Base-by-base conservation (phyloP, 2,329 filamentous ascomycete genomes). In the Tolypocladium ophioglossoides region DNA sequence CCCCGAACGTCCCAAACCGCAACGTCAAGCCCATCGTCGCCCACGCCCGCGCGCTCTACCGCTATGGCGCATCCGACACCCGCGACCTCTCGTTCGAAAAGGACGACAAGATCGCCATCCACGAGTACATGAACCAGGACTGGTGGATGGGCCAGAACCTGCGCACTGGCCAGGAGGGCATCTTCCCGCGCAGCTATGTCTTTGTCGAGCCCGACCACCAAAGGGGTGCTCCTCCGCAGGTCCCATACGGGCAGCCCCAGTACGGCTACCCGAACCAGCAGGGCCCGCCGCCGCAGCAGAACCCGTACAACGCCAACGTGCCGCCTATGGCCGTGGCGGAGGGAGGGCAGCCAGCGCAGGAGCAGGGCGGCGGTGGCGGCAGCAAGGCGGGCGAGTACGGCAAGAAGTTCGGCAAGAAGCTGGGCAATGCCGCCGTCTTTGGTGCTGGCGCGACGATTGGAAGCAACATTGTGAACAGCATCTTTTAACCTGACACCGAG, bases 401-500 rank as follows among this genome's bases (percentile, higher is more conserved):
- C 54, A 96, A 96, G 84, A 96, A 96, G 75, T 88, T 96, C 71
- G 91, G 92, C 61, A 95, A 95, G 82, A 97, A 96, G 78, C 63
- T 75, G 47, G 92, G 92, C 8, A 84, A 85, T 63, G 78, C 80
- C 47, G 90, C 91, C 32, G 90, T 96, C 61, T 95, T 95, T 64
- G 92, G 92, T 69, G 92, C 92, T 50, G 91, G 92, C 70, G 91
- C 92, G 50, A 94, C 89, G 1, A 86, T 96, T 59, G 91, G 91
- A 66, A 83, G 86, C 61, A 94, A 95, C 67, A 83, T 96, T 66
- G 90, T 96, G 62, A 94, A 95, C 72, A 84, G 86, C 59, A 95
- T 95, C 63, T 94, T 96, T 70, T 95, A 84, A 65, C 7, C 30
- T 1, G 44, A 16, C 24, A 2, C 10, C 27, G 18, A 32, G 10